Evolutionary conservation across 2,329 filamentous ascomycete species (phyloP).

Genomic region (Colletotrichum horii): DNA sequence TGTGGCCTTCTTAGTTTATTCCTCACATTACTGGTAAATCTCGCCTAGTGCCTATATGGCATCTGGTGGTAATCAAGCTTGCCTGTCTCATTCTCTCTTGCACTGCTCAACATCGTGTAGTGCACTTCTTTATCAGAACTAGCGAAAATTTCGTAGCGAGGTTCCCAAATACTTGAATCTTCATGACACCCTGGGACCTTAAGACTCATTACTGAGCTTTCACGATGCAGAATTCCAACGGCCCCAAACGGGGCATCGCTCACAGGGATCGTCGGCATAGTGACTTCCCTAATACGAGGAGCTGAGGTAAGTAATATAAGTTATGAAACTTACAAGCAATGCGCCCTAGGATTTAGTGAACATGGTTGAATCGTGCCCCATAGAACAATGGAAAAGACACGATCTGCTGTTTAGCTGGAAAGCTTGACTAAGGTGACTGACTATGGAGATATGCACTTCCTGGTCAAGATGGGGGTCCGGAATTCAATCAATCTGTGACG

Average conservation of each 20-base stretch:
- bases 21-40: background rate
- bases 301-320: background rate
- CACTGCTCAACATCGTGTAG: background rate
- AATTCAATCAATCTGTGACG: background rate
- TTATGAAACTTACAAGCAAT: background rate
- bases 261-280: background rate
- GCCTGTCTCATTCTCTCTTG: background rate
- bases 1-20: background rate
- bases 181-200: background rate
- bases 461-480: background rate
- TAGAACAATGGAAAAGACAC: background rate
- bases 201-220: background rate
- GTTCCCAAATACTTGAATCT: background rate
- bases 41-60: background rate
- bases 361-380: background rate
- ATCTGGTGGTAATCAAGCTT: background rate
- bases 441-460: background rate
- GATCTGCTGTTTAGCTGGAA: background rate
- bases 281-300: background rate
- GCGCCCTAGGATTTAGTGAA: background rate
- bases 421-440: background rate
- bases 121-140: background rate
- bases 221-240: background rate
- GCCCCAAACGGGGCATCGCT: fast-evolving
- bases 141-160: background rate